Evolutionary conservation across 1,284 basidiomycete genomes (phyloP), one percentile per base, ranked within the genome.

Genomic region (Exobasidium rhododendri): DNA sequence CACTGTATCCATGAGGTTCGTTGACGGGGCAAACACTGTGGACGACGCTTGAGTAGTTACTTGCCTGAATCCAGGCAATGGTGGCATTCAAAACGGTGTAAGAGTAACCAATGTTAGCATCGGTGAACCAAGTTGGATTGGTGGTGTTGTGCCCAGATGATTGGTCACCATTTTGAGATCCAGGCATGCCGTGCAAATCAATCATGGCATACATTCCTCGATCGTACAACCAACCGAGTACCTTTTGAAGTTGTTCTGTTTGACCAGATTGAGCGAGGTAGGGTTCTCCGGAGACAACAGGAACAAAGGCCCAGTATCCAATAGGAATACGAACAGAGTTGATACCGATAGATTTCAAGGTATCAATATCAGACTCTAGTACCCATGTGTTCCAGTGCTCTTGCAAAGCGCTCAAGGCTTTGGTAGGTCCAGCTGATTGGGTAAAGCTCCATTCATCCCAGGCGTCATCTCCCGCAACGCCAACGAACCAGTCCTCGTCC

Each of bases 101-200:
- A 45, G 74, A 77, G 29, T 64, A 66, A 3, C 62, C 61, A 56
- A 73, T 68, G 63, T 77, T 70, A 54, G 50, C n/a, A 49, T 63
- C 56, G 1, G 11, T 22, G 60, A 64, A 78, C 72, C 73, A 78
- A 47, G 59, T 43, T 30, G 65, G 57, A 58, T 63, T 63, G 58
- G 73, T 68, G 46, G 68, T 70, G 67, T 75, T 77, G 73, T 68
- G 73, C 4, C 76, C 76, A 7, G 68, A 71, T 11, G 74, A 71
- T 65, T 78, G 76, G 59, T 78, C 76, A 51, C 75, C 75, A 54
- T 75, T 76, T 66, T 82, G 82, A n/a, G 75, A 78, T 45, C 82
- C 82, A 11, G 82, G 82, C 60, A 82, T 70, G 31, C 80, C 81
- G 69, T 82, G 82, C 40, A 82, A 65, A 61, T 82, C 82, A 52